These are phyloP conservation scores for Meyerozyma carpophila DNA, from an alignment of 1,139 yeast species.

Conservation along the genomic window DNA sequence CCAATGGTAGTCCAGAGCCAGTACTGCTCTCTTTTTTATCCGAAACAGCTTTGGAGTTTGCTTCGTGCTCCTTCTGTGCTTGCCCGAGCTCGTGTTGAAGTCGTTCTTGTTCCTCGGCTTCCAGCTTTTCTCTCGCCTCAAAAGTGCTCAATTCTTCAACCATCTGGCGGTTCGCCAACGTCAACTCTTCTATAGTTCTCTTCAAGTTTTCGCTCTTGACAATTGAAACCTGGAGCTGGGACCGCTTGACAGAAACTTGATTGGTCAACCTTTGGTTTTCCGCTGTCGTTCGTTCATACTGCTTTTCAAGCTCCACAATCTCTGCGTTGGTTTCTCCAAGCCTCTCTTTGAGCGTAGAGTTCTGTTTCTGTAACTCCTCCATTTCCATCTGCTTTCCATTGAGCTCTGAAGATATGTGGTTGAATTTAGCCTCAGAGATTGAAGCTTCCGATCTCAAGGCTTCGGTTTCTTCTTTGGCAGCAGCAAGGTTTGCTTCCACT, in stretches of 20 bases:
- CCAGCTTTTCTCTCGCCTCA: conserved; percentile 8
- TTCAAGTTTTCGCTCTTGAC: conserved; percentile 48
- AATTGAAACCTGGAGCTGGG: conserved; percentile 61
- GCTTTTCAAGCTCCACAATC: conserved; percentile 52
- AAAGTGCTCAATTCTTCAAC: conserved; percentile 14
- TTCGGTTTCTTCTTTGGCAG: conserved; percentile 65
- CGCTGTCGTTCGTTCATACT: conserved; percentile 43
- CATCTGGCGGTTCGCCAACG: conserved; percentile 17
- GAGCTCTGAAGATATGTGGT: conserved; percentile 65
- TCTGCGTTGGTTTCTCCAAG: conserved; percentile 66
- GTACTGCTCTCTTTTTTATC: conserved; percentile 7
- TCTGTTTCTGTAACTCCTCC: conserved; percentile 64
- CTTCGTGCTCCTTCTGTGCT: conserved; percentile 21
- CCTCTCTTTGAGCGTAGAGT: conserved; percentile 59
- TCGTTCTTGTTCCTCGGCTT: conserved; percentile 15
- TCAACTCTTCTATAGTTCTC: conserved; percentile 23
- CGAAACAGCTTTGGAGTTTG: conserved; percentile 29
- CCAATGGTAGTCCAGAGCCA: conserved; percentile 27
- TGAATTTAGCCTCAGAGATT: conserved; percentile 74
- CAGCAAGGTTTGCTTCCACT: conserved; percentile 55
- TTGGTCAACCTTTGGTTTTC: conserved; percentile 60
- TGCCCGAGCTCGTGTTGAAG: conserved; percentile 8
- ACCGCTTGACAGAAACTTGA: conserved; percentile 57
- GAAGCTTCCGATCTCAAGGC: conserved; percentile 71
- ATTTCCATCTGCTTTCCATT: conserved; percentile 55